Base-by-base conservation (phyloP, 148 eudicot genomes). In the Vaccinium vitisidaea region DNA sequence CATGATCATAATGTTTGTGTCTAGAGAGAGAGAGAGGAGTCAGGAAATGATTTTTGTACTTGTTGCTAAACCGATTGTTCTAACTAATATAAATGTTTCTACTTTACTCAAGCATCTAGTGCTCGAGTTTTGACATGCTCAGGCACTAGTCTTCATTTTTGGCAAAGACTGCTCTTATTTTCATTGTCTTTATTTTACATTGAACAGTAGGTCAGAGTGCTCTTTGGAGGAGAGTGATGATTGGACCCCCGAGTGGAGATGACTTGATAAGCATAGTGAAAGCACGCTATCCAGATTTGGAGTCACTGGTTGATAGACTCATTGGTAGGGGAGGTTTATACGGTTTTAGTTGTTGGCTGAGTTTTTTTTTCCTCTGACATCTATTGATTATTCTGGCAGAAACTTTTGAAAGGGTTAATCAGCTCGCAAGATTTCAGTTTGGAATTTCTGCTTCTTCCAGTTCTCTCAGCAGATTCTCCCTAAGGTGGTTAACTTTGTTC, bases 191-290 rank as follows among this genome's bases (percentile, higher is more conserved):
- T 56, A 21, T 19, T 84, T 73, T 39, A 27, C 12, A 32, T 73
- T 83, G 76, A 25, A 36, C 73, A 85, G 82, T 79, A 94, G 98
- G 93, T 82, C 88, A 80, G 83, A 89, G 87, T 82, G 86, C 93
- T 80, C 92, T 94, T 86, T 97, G 99, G 99, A 89, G 98, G 91
- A 93, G 94, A 84, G 92, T 95, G 69, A 90, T 94, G 94, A 87
- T 97, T 84, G 87, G 81, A 77, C 86, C 93, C 49, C 90, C 94
- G 59, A 89, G 89, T 65, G 85, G 87, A 25, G 83, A 83, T 25
- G 99, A 97, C 79, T 87, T 95, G 88, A 85, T 88, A 80, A 84
- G 86, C 77, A 86, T 97, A 58, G 90, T 97, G 81, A 90, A 90
- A 82, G 87, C 92, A 30, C 85, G 93, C 92, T 92, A 90, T 84